These are phyloP conservation scores for Clarkia xantiana DNA, from an alignment of 345 rosid genomes.

Conservation along the genomic window DNA sequence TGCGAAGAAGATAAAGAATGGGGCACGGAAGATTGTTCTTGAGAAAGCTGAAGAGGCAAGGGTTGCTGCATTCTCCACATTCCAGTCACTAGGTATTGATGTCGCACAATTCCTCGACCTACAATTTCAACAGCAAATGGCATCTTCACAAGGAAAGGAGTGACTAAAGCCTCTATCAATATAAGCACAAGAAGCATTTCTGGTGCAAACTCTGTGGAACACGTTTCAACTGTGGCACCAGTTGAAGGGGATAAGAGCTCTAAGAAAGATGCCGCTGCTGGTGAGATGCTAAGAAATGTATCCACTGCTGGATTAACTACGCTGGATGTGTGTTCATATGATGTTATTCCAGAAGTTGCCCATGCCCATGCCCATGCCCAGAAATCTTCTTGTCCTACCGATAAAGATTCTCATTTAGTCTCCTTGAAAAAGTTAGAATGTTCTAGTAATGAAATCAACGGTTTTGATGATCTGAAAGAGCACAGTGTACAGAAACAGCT, in stretches of 20 bases:
- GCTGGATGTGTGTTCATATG: constrained; percentile 19
- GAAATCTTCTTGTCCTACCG: constrained; percentile 12
- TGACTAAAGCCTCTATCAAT: constrained; percentile 12
- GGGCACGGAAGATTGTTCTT: constrained; percentile 88
- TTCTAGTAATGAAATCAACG: constrained; percentile 12
- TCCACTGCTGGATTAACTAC: constrained; percentile 23
- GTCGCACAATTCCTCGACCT: constrained; percentile 49
- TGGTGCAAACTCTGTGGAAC: constrained; percentile 17
- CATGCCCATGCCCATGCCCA: constrained; percentile 13
- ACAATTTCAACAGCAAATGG: constrained; percentile 19
- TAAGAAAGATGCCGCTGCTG: constrained; percentile 17
- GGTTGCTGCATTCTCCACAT: constrained; percentile 80
- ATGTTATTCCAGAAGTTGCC: constrained; percentile 11
- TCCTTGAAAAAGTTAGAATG: constrained; percentile 10
- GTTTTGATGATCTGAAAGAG: constrained; percentile 7
- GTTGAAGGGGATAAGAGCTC: constrained; percentile 20
- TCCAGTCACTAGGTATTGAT: constrained; percentile 71
- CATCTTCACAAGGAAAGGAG: constrained; percentile 21
- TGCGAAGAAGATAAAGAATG: constrained; percentile 89
- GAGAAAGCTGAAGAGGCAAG: constrained; percentile 98
- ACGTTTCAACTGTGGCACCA: constrained; percentile 15
- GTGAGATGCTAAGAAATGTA: constrained; percentile 19
- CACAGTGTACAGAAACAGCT: constrained; percentile 5
- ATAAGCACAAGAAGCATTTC: constrained; percentile 16
- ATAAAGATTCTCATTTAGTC: constrained; percentile 10